Evolutionary conservation across 2,329 filamentous ascomycete genomes (phyloP).

Genomic region (Colletotrichum chrysophilum): DNA sequence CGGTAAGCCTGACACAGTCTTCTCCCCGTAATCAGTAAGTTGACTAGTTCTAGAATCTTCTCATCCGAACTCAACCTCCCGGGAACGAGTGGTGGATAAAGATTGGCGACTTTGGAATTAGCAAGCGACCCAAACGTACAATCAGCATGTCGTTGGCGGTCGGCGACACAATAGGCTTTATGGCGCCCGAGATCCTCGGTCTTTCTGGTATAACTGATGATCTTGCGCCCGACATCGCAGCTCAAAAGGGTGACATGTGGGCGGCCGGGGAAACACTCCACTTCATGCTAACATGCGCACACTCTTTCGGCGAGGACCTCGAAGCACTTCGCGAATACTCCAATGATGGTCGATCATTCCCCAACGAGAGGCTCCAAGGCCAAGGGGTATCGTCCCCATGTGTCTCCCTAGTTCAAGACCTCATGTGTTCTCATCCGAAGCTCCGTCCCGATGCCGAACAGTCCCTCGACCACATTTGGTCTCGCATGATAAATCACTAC

Average conservation of each 20-base stretch:
- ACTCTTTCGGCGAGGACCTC: neutral
- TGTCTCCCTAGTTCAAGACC: neutral
- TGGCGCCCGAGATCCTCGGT: neutral
- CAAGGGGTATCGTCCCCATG: neutral
- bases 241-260: neutral
- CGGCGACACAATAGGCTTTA: neutral
- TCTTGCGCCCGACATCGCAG: neutral
- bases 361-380: neutral
- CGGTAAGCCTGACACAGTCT: neutral
- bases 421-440: neutral
- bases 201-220: neutral
- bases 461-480: neutral
- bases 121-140: neutral
- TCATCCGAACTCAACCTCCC: neutral
- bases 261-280: neutral
- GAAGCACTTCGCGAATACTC: neutral
- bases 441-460: neutral
- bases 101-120: conserved; percentile 1
- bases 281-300: neutral
- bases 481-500: neutral
- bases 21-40: neutral
- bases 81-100: neutral
- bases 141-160: neutral
- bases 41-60: neutral
- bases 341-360: neutral